Percentiles rank a stretch among this genome's conserved stretches.
Conservation (phyloP, 495 filamentous ascomycete species). For the Talaromyces liani region DNA sequence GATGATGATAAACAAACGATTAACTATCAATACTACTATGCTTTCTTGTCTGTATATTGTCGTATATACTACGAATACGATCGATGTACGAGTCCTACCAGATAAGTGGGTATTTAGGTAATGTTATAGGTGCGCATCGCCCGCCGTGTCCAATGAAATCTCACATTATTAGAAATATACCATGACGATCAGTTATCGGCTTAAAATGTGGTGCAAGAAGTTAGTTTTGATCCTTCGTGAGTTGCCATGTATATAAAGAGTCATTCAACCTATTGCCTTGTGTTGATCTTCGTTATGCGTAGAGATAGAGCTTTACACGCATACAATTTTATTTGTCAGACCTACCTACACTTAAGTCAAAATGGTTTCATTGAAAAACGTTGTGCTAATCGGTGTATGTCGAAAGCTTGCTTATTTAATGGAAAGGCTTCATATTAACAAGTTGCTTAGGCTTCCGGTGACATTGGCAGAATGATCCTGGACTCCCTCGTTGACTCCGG, state of each 20-base stretch:
- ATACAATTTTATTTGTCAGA: background rate
- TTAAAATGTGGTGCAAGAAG: background rate
- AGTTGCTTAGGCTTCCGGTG: conserved; percentile 30
- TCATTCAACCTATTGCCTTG: background rate
- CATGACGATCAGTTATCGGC: background rate
- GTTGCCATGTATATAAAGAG: no score
- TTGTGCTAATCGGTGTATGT: conserved; percentile 21
- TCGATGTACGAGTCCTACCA: background rate
- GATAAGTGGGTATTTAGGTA: background rate
- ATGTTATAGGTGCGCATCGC: background rate
- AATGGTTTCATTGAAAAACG: conserved; percentile 19
- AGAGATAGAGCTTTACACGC: background rate
- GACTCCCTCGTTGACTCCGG: conserved; percentile 18
- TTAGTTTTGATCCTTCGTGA: no score
- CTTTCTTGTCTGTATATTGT: background rate
- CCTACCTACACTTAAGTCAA: background rate
- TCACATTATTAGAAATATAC: background rate
- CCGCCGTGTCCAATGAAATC: background rate
- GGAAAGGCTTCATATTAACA: background rate
- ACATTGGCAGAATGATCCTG: conserved; percentile 32
- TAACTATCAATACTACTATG: background rate
- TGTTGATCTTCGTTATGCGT: background rate
- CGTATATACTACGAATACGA: background rate
- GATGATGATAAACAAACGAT: background rate
- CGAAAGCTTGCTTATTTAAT: conserved; percentile 1